Conservation (phyloP, 352 stramenopile genomes). For the Phytophthora megakarya region DNA sequence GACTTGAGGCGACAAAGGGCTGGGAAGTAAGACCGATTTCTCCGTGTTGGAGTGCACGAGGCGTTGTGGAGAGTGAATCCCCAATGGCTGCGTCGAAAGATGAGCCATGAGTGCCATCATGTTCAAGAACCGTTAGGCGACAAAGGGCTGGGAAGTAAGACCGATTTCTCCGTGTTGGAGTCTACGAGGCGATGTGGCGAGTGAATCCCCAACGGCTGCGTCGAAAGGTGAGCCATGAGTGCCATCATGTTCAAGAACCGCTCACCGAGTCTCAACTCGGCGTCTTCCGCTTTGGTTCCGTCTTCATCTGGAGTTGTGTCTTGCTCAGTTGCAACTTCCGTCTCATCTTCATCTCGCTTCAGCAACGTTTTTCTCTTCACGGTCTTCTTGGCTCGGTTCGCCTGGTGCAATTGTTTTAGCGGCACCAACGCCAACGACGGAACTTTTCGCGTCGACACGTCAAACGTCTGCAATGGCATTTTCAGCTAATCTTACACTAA, state of each 20-base stretch:
- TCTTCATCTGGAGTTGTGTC: background rate
- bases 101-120: too few relatives aligned
- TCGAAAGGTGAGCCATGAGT: slow-evolving; percentile 47
- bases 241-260: slow-evolving; percentile 67
- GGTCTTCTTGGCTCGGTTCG: slow-evolving; percentile 21
- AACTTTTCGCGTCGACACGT: slow-evolving; percentile 35
- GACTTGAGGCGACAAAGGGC: background rate
- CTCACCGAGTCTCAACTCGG: slow-evolving; percentile 50
- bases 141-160: background rate
- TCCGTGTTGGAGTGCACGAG: slow-evolving; percentile 1
- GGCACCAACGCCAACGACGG: slow-evolving; percentile 58
- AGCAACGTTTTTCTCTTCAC: background rate
- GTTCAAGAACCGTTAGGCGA: too few relatives aligned
- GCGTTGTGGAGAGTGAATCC: slow-evolving; percentile 12
- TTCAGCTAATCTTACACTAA: background rate
- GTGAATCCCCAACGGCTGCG: too few relatives aligned
- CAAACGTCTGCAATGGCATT: slow-evolving; percentile 24
- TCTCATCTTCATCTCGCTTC: background rate
- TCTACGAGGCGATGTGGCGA: slow-evolving; percentile 6
- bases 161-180: background rate
- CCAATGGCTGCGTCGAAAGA: too few relatives aligned
- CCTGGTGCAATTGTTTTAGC: slow-evolving; percentile 36
- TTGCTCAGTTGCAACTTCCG: background rate
- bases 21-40: background rate
- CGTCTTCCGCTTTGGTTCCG: slow-evolving; percentile 3